phyloP scores from a whole-genome alignment of 1,284 basidiomycete species.

The Agroathelia rolfsii region DNA sequence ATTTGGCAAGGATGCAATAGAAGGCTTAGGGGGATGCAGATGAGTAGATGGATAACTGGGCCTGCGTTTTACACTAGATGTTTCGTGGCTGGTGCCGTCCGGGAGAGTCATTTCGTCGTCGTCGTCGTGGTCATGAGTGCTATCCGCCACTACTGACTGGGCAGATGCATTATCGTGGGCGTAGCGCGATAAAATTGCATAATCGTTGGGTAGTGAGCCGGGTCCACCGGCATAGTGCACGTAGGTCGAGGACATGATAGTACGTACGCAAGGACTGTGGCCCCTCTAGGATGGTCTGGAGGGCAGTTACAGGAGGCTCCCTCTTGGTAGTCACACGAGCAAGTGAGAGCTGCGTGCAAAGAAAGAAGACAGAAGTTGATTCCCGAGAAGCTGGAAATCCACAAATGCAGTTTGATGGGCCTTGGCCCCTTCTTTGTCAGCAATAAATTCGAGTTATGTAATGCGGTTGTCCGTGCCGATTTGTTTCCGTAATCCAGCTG shows the following conservation, averaged over 20 bases:
- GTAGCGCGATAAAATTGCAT: constrained; percentile 46
- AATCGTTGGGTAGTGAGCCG: constrained; percentile 53
- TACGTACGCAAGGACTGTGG: constrained; percentile 2
- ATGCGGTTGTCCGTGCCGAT: too few relatives aligned
- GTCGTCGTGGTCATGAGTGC: constrained; percentile 5
- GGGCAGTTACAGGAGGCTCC: too few relatives aligned
- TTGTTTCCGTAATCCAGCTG: too few relatives aligned
- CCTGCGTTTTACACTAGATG: not conserved
- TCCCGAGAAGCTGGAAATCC: too few relatives aligned
- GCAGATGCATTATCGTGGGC: too few relatives aligned
- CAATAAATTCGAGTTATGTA: not conserved
- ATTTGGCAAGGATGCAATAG: constrained; percentile 8
- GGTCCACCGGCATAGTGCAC: constrained; percentile 43
- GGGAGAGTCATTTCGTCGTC: constrained; percentile 8
- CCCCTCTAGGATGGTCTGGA: too few relatives aligned
- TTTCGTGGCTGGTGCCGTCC: not conserved
- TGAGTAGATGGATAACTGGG: constrained; percentile 1
- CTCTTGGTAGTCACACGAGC: too few relatives aligned
- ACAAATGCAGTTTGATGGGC: constrained; percentile 1
- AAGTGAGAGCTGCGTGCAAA: too few relatives aligned
- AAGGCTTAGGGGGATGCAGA: constrained; percentile 2
- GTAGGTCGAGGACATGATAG: constrained; percentile 34
- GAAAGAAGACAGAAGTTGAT: too few relatives aligned
- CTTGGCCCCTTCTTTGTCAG: not conserved
- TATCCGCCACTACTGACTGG: too few relatives aligned